phyloP scores from a whole-genome alignment of 2,329 filamentous ascomycete genomes.

The Eurotiales sp. region DNA sequence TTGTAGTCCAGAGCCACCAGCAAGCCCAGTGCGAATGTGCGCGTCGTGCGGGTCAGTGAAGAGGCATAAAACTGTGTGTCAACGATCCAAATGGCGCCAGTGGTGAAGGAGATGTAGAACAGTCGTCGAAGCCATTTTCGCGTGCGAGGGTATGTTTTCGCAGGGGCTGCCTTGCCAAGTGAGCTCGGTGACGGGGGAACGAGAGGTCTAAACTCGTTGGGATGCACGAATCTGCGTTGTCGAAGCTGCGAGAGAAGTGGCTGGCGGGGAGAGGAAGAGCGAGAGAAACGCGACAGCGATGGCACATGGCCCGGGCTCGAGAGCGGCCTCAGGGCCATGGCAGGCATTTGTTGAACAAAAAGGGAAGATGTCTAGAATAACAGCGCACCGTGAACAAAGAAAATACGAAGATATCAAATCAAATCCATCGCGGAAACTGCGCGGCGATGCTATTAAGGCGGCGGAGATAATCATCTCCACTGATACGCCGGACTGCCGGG shows the following conservation, averaged over 20 bases:
- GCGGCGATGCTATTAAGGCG: constrained; percentile 17
- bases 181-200: constrained; percentile 74
- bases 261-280: constrained; percentile 2
- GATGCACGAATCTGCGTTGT: constrained; percentile 28
- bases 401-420: no score
- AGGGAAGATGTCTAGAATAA: no score
- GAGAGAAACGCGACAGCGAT: constrained; percentile 8
- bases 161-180: constrained; percentile 66
- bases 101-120: constrained; percentile 56
- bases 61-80: constrained; percentile 77
- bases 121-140: constrained; percentile 76
- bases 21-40: constrained; percentile 76
- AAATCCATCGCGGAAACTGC: constrained; percentile 20
- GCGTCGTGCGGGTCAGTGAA: constrained; percentile 70
- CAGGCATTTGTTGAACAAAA: background rate
- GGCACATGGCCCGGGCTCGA: constrained; percentile 2
- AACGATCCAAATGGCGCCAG: constrained; percentile 61
- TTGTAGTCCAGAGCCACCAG: constrained; percentile 91
- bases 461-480: background rate
- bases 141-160: constrained; percentile 67
- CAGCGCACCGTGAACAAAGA: no score
- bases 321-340: constrained; percentile 7
- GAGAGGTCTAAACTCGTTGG: constrained; percentile 59
- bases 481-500: constrained; percentile 1
- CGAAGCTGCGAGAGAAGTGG: constrained; percentile 11